These are phyloP conservation scores for Pestalotiopsis sp. DNA, from an alignment of 2,329 filamentous ascomycete species.

Conservation along the genomic window DNA sequence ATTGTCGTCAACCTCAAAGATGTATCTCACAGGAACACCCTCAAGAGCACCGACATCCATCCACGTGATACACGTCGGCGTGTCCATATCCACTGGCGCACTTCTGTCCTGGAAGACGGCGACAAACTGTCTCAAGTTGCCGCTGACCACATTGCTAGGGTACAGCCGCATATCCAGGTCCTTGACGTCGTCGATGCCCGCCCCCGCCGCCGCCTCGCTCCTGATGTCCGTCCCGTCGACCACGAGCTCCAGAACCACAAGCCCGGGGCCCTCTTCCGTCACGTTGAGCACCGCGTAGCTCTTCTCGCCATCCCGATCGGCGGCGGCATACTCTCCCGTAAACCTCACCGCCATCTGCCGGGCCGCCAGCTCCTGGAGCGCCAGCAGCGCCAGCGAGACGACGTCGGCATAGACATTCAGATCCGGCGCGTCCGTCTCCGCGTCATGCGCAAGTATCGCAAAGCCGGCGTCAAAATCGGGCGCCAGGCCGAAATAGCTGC, in stretches of 20 bases:
- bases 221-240: constrained; percentile 21
- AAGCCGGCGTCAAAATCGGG: constrained; percentile 28
- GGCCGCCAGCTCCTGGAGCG: constrained; percentile 19
- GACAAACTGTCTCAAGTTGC: constrained; percentile 27
- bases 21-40: not conserved
- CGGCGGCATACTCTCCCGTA: constrained; percentile 16
- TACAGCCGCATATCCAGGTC: constrained; percentile 33
- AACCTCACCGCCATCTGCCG: constrained; percentile 20
- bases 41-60: constrained; percentile 6
- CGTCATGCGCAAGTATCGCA: constrained; percentile 36
- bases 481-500: constrained; percentile 27
- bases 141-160: constrained; percentile 29
- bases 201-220: constrained; percentile 19
- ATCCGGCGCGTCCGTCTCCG: constrained; percentile 23
- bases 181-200: constrained; percentile 20
- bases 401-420: constrained; percentile 37
- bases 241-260: constrained; percentile 24
- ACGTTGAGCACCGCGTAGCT: constrained; percentile 16
- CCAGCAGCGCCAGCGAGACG: constrained; percentile 24
- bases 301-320: not conserved
- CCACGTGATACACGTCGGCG: constrained; percentile 37
- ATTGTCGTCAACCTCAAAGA: not conserved
- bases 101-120: constrained; percentile 33
- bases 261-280: constrained; percentile 24
- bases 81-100: constrained; percentile 32